A percentile compares a stretch with the other conserved stretches of the same genome.
These are phyloP conservation scores for Apophysomyces trapeziformis DNA, from an alignment of 371 early-diverging fungal species.

Conservation along the genomic window DNA sequence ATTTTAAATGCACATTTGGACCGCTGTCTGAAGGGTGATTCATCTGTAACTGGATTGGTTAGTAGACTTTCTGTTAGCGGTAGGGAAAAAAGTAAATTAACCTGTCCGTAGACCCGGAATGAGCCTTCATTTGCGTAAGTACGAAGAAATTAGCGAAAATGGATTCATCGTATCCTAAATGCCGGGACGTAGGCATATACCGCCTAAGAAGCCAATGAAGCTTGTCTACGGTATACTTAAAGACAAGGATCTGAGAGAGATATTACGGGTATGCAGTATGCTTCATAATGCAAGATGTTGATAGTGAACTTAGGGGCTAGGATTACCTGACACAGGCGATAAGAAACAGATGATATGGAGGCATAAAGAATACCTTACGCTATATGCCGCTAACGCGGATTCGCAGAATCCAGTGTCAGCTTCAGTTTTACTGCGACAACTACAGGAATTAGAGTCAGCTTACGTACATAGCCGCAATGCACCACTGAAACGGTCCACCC, in stretches of 20 bases:
- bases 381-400: conserved; percentile 70
- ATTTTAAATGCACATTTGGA: conserved; percentile 41
- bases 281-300: background rate
- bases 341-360: conserved; percentile 58
- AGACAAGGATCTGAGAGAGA: conserved; percentile 41
- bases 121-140: background rate
- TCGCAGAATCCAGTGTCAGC: conserved; percentile 43
- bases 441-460: conserved; percentile 17
- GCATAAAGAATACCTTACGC: conserved; percentile 64
- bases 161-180: background rate
- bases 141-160: background rate
- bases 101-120: background rate
- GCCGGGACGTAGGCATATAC: background rate
- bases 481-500: conserved; percentile 1
- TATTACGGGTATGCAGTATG: conserved; percentile 32
- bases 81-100: background rate
- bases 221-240: conserved; percentile 48
- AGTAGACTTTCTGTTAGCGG: background rate
- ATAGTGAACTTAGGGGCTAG: conserved; percentile 44
- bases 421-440: conserved; percentile 10
- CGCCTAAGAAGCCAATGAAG: conserved; percentile 41
- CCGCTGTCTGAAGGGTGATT: conserved; percentile 35
- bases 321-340: conserved; percentile 61
- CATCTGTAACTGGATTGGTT: background rate
- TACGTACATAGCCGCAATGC: background rate